Evolutionary conservation across 768 basidiomycete species (phyloP), one percentile per base, ranked within the genome.

Genomic region (Agrocybe chaxingu): DNA sequence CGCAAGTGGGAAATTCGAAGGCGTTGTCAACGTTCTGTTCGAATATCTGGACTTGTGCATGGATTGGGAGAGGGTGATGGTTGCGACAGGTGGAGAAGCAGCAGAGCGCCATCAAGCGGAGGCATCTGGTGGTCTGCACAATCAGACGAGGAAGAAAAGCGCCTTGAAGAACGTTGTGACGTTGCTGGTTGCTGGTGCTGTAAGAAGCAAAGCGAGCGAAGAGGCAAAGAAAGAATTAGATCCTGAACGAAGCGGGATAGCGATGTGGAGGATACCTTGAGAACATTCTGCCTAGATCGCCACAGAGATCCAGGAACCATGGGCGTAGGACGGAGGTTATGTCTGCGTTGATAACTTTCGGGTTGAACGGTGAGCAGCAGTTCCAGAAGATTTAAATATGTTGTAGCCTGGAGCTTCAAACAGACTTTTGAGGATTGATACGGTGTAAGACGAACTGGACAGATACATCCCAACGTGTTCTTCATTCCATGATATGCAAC

Each of bases 251-350:
- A 73, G 75, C 52, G 84, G 85, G 1, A 80, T 87, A 50, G 84
- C 78, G 2, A 80, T 85, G 75, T 85, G 82, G 81, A 66, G 83
- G 41, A 83, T 85, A 45, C 80, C 80, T 13, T 84, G 54, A 59
- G 37, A 6, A 29, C 16, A 18, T 40, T 19, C 30, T 43, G 29
- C n/a, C n/a, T 30, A 13, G n/a, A n/a, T 43, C n/a, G 8, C 19
- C 12, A 12, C 30, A n/a, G 18, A 30, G 42, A 43, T 43, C 19
- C 30, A 18, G 42, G n/a, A 43, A 30, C n/a, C 30, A 12, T 19
- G 42, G 30, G 42, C 18, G 7, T 30, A 40, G 13, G 8, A 19
- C 24, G 24, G 24, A 24, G 24, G 24, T 24, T 24, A 24, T 24
- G 24, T 24, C 24, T 5, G 5, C 5, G 24, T 24, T 24, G 24